Evolutionary conservation across 2,329 filamentous ascomycete genomes (phyloP).

Genomic region (Cladophialophora yegresii): DNA sequence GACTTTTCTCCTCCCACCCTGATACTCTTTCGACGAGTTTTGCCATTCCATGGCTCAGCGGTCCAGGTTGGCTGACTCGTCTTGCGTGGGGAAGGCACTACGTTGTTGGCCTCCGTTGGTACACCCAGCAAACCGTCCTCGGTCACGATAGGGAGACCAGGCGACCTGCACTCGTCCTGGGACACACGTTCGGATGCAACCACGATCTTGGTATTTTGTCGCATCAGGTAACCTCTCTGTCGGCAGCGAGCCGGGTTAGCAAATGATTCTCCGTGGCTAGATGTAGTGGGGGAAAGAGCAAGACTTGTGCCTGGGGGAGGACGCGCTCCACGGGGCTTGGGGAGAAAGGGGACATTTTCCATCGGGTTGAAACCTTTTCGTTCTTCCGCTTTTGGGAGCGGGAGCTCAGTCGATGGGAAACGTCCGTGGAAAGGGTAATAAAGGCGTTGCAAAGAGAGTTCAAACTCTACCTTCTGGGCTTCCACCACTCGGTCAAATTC

Average conservation of each 20-base stretch:
- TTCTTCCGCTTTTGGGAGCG: conserved; percentile 23
- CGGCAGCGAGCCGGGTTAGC: conserved; percentile 64
- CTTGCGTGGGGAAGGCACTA: conserved; percentile 66
- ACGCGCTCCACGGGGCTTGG: conserved; percentile 31
- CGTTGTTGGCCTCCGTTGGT: conserved; percentile 37
- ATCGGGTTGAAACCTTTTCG: conserved; percentile 23
- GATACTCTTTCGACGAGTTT: conserved; percentile 67
- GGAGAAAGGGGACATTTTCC: conserved; percentile 29
- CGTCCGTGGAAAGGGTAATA: conserved; percentile 38
- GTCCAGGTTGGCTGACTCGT: conserved; percentile 88
- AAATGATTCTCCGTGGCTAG: conserved; percentile 43
- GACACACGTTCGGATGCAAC: conserved; percentile 75
- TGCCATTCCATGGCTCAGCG: conserved; percentile 94
- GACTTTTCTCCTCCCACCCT: conserved; percentile 57
- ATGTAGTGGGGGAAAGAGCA: conserved; percentile 13
- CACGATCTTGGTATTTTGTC: conserved; percentile 96
- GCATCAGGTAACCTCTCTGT: conserved; percentile 98
- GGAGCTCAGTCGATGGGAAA: conserved; percentile 34
- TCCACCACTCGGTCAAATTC: conserved; percentile 96
- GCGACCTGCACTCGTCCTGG: conserved; percentile 55
- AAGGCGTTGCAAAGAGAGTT: conserved; percentile 47
- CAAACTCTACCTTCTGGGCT: conserved; percentile 84
- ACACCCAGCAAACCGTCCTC: conserved; percentile 47
- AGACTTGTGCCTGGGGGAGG: conserved; percentile 8
- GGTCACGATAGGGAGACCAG: conserved; percentile 20